Conservation (phyloP, 2,329 filamentous ascomycete genomes). For the Fusarium coicis region DNA sequence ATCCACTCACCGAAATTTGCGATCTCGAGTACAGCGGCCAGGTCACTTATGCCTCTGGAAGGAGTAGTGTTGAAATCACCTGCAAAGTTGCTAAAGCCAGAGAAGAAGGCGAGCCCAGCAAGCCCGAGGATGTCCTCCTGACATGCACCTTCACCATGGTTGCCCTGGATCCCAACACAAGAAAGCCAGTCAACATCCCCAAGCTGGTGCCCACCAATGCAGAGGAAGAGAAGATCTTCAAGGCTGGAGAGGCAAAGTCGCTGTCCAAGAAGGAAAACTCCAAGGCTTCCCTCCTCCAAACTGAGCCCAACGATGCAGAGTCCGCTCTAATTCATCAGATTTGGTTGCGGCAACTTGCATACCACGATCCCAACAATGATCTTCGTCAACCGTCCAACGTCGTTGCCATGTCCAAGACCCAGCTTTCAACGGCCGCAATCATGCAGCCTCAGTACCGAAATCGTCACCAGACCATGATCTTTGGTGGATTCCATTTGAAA, state of each 20-base stretch:
- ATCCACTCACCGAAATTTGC: slow-evolving; percentile 80
- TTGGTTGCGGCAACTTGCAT: slow-evolving; percentile 45
- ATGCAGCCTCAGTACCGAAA: slow-evolving; percentile 48
- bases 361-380: slow-evolving; percentile 43
- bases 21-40: slow-evolving; percentile 76
- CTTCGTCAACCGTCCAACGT: slow-evolving; percentile 44
- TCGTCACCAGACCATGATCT: slow-evolving; percentile 47
- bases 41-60: slow-evolving; percentile 75
- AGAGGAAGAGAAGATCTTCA: slow-evolving; percentile 45
- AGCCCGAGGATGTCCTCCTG: slow-evolving; percentile 56
- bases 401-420: slow-evolving; percentile 43
- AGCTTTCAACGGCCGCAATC: slow-evolving; percentile 43
- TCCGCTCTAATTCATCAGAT: slow-evolving; percentile 46
- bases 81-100: slow-evolving; percentile 77
- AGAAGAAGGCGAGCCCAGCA: slow-evolving; percentile 63
- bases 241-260: slow-evolving; percentile 43
- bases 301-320: slow-evolving; percentile 44
- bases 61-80: slow-evolving; percentile 79
- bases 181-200: slow-evolving; percentile 43
- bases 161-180: slow-evolving; percentile 43
- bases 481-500: slow-evolving; percentile 47
- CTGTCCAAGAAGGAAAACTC: slow-evolving; percentile 40
- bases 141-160: slow-evolving; percentile 54
- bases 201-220: slow-evolving; percentile 39
- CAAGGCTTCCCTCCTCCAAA: slow-evolving; percentile 41